Evolutionary conservation across 2,329 filamentous ascomycete genomes (phyloP).

Genomic region (Colletotrichum acutatum): DNA sequence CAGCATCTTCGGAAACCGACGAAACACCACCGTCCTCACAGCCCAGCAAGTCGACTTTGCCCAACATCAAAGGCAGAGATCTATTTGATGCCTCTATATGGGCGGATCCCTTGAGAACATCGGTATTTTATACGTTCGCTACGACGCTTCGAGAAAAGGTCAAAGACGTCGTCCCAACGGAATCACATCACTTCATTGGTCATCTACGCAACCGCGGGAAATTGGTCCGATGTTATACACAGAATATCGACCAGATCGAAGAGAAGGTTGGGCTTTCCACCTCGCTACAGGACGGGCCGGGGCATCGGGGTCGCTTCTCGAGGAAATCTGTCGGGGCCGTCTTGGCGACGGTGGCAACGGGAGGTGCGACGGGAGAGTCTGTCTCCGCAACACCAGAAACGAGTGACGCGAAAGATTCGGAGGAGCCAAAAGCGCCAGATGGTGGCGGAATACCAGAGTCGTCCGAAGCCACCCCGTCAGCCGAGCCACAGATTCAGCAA

Average conservation of each 20-base stretch:
- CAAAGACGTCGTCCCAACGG: slow-evolving; percentile 70
- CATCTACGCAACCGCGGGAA: slow-evolving; percentile 74
- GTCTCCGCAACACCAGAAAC: neutral
- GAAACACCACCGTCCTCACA: slow-evolving; percentile 55
- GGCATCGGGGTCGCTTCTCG: slow-evolving; percentile 70
- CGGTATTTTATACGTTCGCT: slow-evolving; percentile 78
- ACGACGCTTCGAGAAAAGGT: slow-evolving; percentile 74
- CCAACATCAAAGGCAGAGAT: slow-evolving; percentile 76
- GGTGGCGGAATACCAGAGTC: neutral
- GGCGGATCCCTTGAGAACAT: slow-evolving; percentile 74
- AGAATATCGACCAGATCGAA: slow-evolving; percentile 81
- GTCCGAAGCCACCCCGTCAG: neutral
- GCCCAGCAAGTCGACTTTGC: slow-evolving; percentile 52
- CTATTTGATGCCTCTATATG: slow-evolving; percentile 78
- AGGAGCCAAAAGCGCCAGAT: neutral
- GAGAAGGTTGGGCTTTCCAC: slow-evolving; percentile 76
- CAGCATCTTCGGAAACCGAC: slow-evolving; percentile 56
- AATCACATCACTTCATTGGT: slow-evolving; percentile 75
- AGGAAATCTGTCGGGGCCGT: slow-evolving; percentile 53
- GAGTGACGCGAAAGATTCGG: neutral
- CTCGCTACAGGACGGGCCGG: slow-evolving; percentile 69
- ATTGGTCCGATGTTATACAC: slow-evolving; percentile 77
- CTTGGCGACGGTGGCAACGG: slow-evolving; percentile 33
- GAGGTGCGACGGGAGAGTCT: neutral
- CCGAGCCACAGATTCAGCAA: neutral